phyloP scores from a whole-genome alignment of 345 rosid species.

The Moringa oleifera region DNA sequence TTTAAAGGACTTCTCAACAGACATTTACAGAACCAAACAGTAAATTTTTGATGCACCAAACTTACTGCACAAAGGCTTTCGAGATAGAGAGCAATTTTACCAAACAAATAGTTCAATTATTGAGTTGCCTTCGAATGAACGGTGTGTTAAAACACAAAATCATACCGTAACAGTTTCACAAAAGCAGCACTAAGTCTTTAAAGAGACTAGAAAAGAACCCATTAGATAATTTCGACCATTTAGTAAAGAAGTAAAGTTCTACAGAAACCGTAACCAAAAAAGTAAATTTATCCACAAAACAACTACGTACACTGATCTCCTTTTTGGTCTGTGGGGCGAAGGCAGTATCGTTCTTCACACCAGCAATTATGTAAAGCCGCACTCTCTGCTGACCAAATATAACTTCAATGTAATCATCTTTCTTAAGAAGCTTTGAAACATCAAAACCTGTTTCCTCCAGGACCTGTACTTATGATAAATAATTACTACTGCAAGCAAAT shows the following conservation, averaged over 20 bases:
- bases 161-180: too few species aligned
- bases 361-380: slow-evolving; percentile 81
- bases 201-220: background rate
- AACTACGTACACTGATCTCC: slow-evolving; percentile 87
- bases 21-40: background rate
- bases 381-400: slow-evolving; percentile 97
- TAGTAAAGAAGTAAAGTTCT: too few species aligned
- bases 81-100: background rate
- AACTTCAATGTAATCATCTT: slow-evolving; percentile 75
- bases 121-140: background rate
- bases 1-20: too few species aligned
- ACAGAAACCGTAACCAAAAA: too few species aligned
- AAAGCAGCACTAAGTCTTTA: too few species aligned
- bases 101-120: background rate
- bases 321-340: slow-evolving; percentile 97
- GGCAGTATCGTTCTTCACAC: slow-evolving; percentile 83
- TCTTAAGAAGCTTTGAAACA: slow-evolving; percentile 71
- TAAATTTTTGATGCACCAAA: background rate
- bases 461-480: slow-evolving; percentile 48
- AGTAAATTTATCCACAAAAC: background rate
- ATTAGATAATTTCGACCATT: too few species aligned
- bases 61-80: too few species aligned
- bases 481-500: background rate
- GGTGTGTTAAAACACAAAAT: background rate
- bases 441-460: slow-evolving; percentile 96